A percentile compares a stretch with the other conserved stretches of the same genome.
Evolutionary conservation across 257 asterid genomes (phyloP).

Genomic region (Solanum chiquidenum): DNA sequence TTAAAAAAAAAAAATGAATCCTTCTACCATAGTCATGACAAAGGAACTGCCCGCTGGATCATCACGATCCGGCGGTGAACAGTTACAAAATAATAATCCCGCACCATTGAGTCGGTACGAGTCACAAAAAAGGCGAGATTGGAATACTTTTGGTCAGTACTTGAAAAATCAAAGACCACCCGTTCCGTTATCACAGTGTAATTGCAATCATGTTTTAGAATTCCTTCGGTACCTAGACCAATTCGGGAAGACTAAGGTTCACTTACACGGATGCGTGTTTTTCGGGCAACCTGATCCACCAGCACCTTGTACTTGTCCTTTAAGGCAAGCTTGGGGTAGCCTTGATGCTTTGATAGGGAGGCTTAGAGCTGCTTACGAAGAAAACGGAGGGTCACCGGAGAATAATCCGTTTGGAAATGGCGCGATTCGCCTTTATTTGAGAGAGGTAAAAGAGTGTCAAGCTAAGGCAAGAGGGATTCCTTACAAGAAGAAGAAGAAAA

Average conservation of each 20-base stretch:
- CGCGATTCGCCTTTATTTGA: slow-evolving; percentile 53
- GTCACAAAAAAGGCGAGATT: slow-evolving; percentile 77
- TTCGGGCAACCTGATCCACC: slow-evolving; percentile 97
- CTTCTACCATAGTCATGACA: slow-evolving; percentile 15
- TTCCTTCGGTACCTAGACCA: slow-evolving; percentile 74
- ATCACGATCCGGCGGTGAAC: slow-evolving; percentile 15
- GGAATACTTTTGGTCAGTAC: slow-evolving; percentile 94
- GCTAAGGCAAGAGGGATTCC: slow-evolving; percentile 88
- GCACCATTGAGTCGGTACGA: slow-evolving; percentile 64
- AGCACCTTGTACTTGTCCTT: slow-evolving; percentile 82
- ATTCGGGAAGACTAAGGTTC: slow-evolving; percentile 90
- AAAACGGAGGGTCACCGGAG: slow-evolving; percentile 79
- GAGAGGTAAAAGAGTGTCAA: slow-evolving; percentile 87
- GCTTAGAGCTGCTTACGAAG: slow-evolving; percentile 88
- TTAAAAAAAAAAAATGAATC: slow-evolving; percentile 25
- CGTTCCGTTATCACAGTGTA: slow-evolving; percentile 51
- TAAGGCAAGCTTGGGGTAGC: slow-evolving; percentile 97
- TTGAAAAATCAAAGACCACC: slow-evolving; percentile 74
- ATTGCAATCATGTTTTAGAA: slow-evolving; percentile 74
- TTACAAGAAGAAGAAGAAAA: slow-evolving; percentile 78
- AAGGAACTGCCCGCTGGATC: slow-evolving; percentile 29
- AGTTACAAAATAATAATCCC: slow-evolving; percentile 15
- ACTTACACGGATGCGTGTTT: slow-evolving; percentile 60
- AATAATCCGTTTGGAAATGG: slow-evolving; percentile 75
- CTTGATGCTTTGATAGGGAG: slow-evolving; percentile 86